Evolutionary conservation across 1,284 basidiomycete genomes (phyloP).

Genomic region (Rhodotorula sp.): DNA sequence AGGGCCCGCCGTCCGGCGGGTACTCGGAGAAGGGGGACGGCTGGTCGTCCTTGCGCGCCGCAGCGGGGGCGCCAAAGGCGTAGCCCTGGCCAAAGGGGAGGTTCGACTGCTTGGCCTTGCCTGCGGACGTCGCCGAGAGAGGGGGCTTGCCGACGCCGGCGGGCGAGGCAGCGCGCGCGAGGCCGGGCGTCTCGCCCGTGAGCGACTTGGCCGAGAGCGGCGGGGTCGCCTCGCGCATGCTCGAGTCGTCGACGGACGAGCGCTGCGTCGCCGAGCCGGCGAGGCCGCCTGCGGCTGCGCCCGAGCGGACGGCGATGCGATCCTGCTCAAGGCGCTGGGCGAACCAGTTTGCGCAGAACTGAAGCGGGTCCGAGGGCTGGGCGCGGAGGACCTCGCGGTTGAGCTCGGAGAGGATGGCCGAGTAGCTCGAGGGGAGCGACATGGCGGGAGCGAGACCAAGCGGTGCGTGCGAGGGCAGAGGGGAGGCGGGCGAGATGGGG

Average conservation of each 20-base stretch:
- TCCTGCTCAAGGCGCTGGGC: conserved; percentile 81
- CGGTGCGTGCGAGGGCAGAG: background rate
- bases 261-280: background rate
- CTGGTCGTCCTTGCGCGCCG: conserved; percentile 7
- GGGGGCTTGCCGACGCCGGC: conserved; percentile 3
- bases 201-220: conserved; percentile 13
- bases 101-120: background rate
- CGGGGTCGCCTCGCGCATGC: conserved; percentile 20
- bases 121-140: background rate
- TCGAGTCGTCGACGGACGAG: conserved; percentile 12
- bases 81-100: conserved; percentile 49
- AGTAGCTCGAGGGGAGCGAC: conserved; percentile 42
- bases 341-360: conserved; percentile 97
- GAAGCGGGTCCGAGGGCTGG: conserved; percentile 83
- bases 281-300: background rate
- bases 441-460: conserved; percentile 9
- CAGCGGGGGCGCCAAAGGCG: conserved; percentile 40
- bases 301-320: conserved; percentile 43
- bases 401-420: conserved; percentile 71
- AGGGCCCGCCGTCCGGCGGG: conserved; percentile 41
- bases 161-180: conserved; percentile 55
- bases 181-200: conserved; percentile 48
- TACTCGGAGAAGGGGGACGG: conserved; percentile 54
- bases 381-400: conserved; percentile 80
- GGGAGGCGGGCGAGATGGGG: background rate